These are phyloP conservation scores for Clohesyomyces aquaticus DNA, from an alignment of 495 filamentous ascomycete genomes.

Conservation along the genomic window DNA sequence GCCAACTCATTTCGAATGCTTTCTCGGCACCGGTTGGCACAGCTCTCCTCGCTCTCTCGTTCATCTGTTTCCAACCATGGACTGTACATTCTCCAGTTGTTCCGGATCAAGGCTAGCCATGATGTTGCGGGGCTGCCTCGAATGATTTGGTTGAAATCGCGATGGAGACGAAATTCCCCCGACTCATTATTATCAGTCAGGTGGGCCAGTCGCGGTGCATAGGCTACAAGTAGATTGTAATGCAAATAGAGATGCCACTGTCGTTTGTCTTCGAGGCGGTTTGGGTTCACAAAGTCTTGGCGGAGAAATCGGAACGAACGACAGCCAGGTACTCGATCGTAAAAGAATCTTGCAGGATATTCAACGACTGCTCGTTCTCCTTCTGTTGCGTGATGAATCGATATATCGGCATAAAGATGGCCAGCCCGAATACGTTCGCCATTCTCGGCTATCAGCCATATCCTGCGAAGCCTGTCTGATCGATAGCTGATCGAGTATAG, in stretches of 20 bases:
- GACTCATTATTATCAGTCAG: neutral
- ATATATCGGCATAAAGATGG: neutral
- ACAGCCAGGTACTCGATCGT: neutral
- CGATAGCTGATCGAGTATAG: neutral
- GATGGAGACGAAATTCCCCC: neutral
- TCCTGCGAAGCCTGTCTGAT: neutral
- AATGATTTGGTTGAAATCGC: constrained; percentile 4
- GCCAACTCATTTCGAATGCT: neutral
- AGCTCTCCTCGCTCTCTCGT: neutral
- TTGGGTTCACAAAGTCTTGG: neutral
- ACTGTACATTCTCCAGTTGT: neutral
- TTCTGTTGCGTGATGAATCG: neutral
- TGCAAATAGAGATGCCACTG: constrained; percentile 4
- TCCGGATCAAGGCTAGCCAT: constrained; percentile 1
- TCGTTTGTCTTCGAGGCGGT: neutral
- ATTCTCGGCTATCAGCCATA: neutral
- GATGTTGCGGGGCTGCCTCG: neutral
- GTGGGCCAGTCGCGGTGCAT: neutral
- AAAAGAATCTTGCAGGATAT: constrained; percentile 6
- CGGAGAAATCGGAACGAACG: neutral
- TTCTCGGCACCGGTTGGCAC: neutral
- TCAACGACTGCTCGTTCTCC: neutral
- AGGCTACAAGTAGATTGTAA: neutral
- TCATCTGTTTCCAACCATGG: constrained; percentile 2
- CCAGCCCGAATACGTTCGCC: neutral